Evolutionary conservation across 768 basidiomycete species (phyloP), one percentile per base, ranked within the genome.

Genomic region (Termitomyces sp.): DNA sequence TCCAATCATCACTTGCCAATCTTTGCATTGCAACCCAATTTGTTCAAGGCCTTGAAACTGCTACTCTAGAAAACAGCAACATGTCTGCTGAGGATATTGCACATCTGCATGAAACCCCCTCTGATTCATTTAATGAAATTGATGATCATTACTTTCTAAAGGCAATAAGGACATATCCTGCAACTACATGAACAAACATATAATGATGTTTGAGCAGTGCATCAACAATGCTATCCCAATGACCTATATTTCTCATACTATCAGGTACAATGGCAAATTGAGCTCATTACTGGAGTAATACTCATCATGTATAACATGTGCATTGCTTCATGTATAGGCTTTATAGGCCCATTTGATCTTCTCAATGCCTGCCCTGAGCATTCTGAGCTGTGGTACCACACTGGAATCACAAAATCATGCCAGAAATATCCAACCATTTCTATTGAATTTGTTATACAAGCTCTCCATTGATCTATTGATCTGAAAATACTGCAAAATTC

Each of bases 241-340:
- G 55, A 64, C 17, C 49, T 61, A 6, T 63, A 73, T 27, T 66
- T 69, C 8, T 70, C 69, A 1, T 68, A 62, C 39, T 47, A 73
- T 40, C 56, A 65, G 35, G 52, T 73, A 44, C 66, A 72, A 47
- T 34, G 63, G 9, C 44, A 47, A 3, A 56, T 75, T 8, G 54
- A 59, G 10, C 21, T 67, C 6, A 45, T 75, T 11, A 76, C 66
- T 16, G n/a, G n/a, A n/a, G 72, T 82, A 3, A 44, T 64, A 6
- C 43, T 71, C 0, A 58, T 80, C 5, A 43, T 62, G 0, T 46
- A 68, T 17, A 72, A 81, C 56, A 81, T 80, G 78, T 81, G 78
- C 48, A 55, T 64, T 0, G 67, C 77, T 5, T 62, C 66, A 0
- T 60, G 52, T 42, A 37, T 42, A 2, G 42, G 42, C 16, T 57